Evolutionary conservation across 1,139 yeast genomes (phyloP).

Genomic region (Arxiozyma slooffiae): DNA sequence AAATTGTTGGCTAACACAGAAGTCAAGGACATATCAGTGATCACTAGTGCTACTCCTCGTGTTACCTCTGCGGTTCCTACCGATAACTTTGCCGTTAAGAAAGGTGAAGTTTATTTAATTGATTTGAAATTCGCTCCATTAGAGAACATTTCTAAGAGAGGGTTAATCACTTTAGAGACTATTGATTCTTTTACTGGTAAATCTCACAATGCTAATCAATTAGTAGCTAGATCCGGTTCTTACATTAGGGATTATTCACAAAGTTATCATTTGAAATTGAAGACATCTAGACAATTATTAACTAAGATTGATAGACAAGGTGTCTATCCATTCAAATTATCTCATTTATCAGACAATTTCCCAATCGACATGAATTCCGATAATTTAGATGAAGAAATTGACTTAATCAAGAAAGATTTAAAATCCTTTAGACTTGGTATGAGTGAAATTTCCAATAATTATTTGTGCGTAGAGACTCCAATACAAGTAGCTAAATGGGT

Average conservation of each 20-base stretch:
- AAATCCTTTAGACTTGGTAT: conserved; percentile 64
- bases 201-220: conserved; percentile 42
- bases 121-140: conserved; percentile 77
- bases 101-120: conserved; percentile 81
- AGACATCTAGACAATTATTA: conserved; percentile 62
- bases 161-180: conserved; percentile 57
- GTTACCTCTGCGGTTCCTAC: conserved; percentile 49
- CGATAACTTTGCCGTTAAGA: conserved; percentile 60
- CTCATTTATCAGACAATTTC: conserved; percentile 51
- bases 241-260: conserved; percentile 80
- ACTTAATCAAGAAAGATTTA: conserved; percentile 41
- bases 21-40: conserved; percentile 36
- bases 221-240: conserved; percentile 59
- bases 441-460: conserved; percentile 71
- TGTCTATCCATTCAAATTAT: conserved; percentile 83
- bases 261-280: conserved; percentile 64
- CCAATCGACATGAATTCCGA: conserved; percentile 39
- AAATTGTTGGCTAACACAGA: conserved; percentile 38
- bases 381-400: conserved; percentile 31
- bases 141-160: conserved; percentile 44
- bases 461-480: conserved; percentile 66
- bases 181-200: conserved; percentile 56
- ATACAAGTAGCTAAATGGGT: conserved; percentile 62
- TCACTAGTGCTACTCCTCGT: conserved; percentile 30
- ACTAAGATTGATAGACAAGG: conserved; percentile 67